Percentiles rank a stretch among this genome's conserved stretches.
phyloP scores from a whole-genome alignment of 2,329 filamentous ascomycete genomes.

The Bertia moriformis region DNA sequence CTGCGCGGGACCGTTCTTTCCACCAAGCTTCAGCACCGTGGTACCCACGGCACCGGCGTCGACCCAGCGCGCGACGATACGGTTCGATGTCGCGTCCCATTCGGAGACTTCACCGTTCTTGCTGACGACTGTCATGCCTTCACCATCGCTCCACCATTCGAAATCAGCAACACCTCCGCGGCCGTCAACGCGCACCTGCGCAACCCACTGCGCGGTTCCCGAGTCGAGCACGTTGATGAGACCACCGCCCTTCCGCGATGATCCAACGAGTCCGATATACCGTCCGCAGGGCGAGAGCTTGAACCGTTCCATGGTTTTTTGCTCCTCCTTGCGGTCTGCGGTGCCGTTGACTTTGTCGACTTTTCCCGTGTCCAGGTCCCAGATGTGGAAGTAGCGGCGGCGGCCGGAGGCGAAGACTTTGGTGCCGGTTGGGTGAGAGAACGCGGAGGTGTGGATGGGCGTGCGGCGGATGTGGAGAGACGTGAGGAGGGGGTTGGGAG shows the following conservation, averaged over 20 bases:
- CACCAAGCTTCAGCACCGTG: conserved; percentile 69
- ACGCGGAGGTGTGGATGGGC: conserved; percentile 71
- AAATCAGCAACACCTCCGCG: conserved; percentile 78
- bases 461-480: conserved; percentile 75
- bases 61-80: conserved; percentile 69
- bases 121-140: conserved; percentile 68
- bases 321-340: conserved; percentile 64
- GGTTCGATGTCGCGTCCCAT: conserved; percentile 56
- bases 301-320: conserved; percentile 83
- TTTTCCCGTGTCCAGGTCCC: conserved; percentile 69
- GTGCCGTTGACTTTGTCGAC: conserved; percentile 72
- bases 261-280: conserved; percentile 72
- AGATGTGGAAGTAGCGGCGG: conserved; percentile 82
- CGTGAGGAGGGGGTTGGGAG: conserved; percentile 77
- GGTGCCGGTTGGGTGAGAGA: conserved; percentile 57
- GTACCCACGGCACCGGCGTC: conserved; percentile 82
- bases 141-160: conserved; percentile 77
- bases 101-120: conserved; percentile 84
- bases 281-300: conserved; percentile 73
- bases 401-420: conserved; percentile 81
- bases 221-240: conserved; percentile 74
- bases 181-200: conserved; percentile 68
- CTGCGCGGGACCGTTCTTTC: conserved; percentile 39
- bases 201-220: conserved; percentile 72
- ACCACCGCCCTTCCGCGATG: conserved; percentile 72